Conservation (phyloP, 2,329 filamentous ascomycete genomes). For the Pestalotiopsis sp. region DNA sequence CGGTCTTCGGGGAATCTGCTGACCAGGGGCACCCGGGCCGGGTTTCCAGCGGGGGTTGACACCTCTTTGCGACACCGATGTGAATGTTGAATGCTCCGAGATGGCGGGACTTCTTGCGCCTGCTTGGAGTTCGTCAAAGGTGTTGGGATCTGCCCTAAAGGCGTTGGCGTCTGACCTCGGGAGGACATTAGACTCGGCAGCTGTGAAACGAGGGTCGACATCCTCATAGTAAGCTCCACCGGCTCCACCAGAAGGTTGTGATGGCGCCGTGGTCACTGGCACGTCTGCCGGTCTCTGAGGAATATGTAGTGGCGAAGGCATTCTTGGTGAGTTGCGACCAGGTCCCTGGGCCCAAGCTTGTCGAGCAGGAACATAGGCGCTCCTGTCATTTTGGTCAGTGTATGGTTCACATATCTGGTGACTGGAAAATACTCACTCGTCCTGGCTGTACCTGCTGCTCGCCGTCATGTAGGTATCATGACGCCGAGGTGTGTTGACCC, state of each 20-base stretch:
- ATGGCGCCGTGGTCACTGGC: constrained; percentile 32
- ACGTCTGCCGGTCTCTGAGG: constrained; percentile 36
- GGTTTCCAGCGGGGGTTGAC: constrained; percentile 86
- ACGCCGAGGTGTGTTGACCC: constrained; percentile 34
- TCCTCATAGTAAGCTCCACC: constrained; percentile 80
- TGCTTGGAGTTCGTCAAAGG: constrained; percentile 60
- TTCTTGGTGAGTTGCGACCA: constrained; percentile 43
- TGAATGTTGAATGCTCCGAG: constrained; percentile 83
- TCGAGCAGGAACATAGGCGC: constrained; percentile 57
- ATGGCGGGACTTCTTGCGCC: constrained; percentile 70
- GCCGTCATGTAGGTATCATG: constrained; percentile 61
- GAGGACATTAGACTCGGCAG: constrained; percentile 27
- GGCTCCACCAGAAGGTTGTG: constrained; percentile 24
- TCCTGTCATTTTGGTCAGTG: constrained; percentile 37
- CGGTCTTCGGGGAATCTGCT: constrained; percentile 43
- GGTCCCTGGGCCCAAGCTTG: constrained; percentile 54
- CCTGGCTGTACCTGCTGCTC: constrained; percentile 69
- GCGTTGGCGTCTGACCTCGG: constrained; percentile 14
- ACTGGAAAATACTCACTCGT: constrained; percentile 62
- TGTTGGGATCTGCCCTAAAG: constrained; percentile 35
- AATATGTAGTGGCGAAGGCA: constrained; percentile 45
- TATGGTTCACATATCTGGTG: neutral
- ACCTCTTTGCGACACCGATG: constrained; percentile 83
- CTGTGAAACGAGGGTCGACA: constrained; percentile 82
- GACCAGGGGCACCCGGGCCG: constrained; percentile 46